Base-by-base conservation (phyloP, 768 basidiomycete species). In the Hemileccinum impolitum region DNA sequence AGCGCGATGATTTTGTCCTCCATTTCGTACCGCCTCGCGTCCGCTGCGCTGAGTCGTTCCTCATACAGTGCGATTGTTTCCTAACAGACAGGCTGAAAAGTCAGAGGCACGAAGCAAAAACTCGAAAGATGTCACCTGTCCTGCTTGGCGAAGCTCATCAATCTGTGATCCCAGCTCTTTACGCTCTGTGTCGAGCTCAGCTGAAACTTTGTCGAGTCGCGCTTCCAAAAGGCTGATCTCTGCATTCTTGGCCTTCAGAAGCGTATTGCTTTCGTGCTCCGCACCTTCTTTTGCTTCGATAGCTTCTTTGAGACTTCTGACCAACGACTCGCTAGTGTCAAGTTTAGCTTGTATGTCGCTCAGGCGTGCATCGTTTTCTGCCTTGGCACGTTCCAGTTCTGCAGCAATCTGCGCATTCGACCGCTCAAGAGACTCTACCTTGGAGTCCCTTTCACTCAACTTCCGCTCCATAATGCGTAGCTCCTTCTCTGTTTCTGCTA, bases 1-100 rank as follows among this genome's bases (percentile, higher is more conserved):
- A 91, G 70, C 0, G 70, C 60, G 11, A 77, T 69, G 43, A 88
- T 72, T 30, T 73, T 75, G 40, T 81, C 77, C 59, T 94, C 90
- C 51, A 88, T 73, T 57, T 94, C 91, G 58, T 90, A 90, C 39
- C 86, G 80, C 54, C 80, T 77, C 13, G 73, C 72, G 58, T 94
- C 88, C 18, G 82, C 78, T 2, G 75, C 75, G 49, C 80, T 86
- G 6, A 95, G 73, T 32, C 85, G 82, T 62, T 94, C 91, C 70
- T 99, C 95, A 62, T 98, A 97, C 11, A 96, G 75, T 17, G 90
- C 90, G 51, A 96, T 96, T 0, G 94, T 92, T 81, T 93, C 91
- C 90, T 94, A 21, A 41, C 41, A 44, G 41, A 41, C 41, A 44
- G 41, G 12, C 48, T 46, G 18, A 44, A 47, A 14, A 14, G 23